Conservation (phyloP, 495 filamentous ascomycete species). For the Chaetomium cochliodes region DNA sequence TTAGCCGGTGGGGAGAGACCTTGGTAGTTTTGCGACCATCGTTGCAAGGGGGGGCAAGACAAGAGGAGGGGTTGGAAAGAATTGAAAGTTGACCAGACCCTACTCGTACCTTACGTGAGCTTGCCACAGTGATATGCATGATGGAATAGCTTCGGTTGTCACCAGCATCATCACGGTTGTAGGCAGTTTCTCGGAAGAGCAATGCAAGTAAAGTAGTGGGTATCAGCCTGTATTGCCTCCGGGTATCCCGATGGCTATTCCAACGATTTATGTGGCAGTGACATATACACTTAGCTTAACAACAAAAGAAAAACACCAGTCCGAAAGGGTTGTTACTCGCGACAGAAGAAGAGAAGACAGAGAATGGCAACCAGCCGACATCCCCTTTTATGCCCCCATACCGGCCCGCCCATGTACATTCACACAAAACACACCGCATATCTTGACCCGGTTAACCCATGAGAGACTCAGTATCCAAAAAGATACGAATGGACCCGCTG, state of each 20-base stretch:
- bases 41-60: neutral
- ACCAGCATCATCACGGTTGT: neutral
- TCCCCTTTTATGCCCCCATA: neutral
- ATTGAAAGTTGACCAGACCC: neutral
- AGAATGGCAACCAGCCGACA: neutral
- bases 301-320: neutral
- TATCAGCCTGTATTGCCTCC: neutral
- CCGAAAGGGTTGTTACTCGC: neutral
- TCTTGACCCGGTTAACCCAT: neutral
- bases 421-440: neutral
- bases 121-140: neutral
- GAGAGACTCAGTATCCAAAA: conserved; percentile 23
- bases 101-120: neutral
- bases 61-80: neutral
- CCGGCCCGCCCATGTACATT: too few species aligned
- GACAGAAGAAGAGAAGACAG: neutral
- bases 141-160: neutral
- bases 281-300: neutral
- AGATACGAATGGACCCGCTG: conserved; percentile 25
- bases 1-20: too few species aligned
- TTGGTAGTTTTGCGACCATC: too few species aligned
- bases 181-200: neutral
- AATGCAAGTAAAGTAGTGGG: neutral
- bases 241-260: neutral
- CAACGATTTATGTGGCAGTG: neutral